Base-by-base conservation (phyloP, 192 early-diverging fungal species). In the Spinellus fusiger region DNA sequence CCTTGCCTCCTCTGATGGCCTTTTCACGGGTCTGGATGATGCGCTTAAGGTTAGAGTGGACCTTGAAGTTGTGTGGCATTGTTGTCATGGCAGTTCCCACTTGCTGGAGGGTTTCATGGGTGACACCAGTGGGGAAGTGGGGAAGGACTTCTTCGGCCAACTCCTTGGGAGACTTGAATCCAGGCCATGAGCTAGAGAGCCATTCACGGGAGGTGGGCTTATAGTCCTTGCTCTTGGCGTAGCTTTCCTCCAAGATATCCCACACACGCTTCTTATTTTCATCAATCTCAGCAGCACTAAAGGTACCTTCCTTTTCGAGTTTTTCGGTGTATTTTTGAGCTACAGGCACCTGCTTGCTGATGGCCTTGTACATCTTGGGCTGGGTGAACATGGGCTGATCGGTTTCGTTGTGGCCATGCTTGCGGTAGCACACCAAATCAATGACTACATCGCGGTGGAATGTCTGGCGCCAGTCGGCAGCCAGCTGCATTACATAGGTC, bases 331-430 rank as follows among this genome's bases (percentile, higher is more conserved):
- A 98, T 70, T 87, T 85, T 47, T 93, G 84, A 53, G 92, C 72
- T 27, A 87, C 91, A 5, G 96, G 89, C 31, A 66, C 73, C 84
- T 95, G 93, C 70, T 86, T 81, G 64, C 82, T 80, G 77, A 98
- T 93, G 58, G 84, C 83, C 74, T 89, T 78, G 78, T 97, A 97
- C 94, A 98, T 97, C 69, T 87, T 84, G 44, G 96, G 96, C 75
- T 98, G 96, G 28, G 96, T 98, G 82, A 98, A 98, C 70, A 83
- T 86, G 49, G 96, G 96, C 77, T 98, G 94, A 80, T 98, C 96
- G 37, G 92, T 93, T 78, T 98, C 96, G 79, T 98, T 98, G 87
- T 98, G 96, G 51, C 96, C 96, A 56, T 98, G 88, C 70, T 89
- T 89, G 59, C 96, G 88, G 85, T 98, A 98, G 69, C 96, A 93